These are phyloP conservation scores for Phytopythium boreale DNA, from an alignment of 352 stramenopile genomes.

Conservation along the genomic window DNA sequence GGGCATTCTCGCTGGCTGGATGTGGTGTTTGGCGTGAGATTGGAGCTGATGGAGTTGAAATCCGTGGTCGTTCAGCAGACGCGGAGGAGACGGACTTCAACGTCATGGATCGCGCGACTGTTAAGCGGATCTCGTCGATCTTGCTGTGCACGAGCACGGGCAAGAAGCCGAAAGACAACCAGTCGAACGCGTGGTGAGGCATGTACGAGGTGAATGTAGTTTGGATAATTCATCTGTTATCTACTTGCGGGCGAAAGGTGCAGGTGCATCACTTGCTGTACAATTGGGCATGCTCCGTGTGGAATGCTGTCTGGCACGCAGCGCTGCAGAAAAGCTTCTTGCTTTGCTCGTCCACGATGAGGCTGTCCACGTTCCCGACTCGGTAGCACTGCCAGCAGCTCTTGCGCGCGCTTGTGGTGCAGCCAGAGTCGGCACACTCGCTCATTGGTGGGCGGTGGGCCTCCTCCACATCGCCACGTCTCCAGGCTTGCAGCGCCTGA, in stretches of 20 bases:
- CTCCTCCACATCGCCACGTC: conserved; percentile 16
- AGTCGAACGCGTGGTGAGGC: background rate
- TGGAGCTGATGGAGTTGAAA: background rate
- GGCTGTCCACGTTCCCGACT: conserved; percentile 32
- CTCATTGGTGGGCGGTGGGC: background rate
- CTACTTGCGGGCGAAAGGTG: no score
- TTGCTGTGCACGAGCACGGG: conserved; percentile 51
- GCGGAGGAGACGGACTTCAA: conserved; percentile 55
- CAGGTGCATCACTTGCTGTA: conserved; percentile 6
- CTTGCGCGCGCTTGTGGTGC: conserved; percentile 36
- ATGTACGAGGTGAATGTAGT: no score
- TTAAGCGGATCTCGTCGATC: conserved; percentile 77
- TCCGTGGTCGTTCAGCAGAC: conserved; percentile 18
- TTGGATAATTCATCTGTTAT: no score
- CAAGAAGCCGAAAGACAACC: conserved; percentile 48
- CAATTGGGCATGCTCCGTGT: conserved; percentile 54
- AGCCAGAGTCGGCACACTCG: conserved; percentile 32
- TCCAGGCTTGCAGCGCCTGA: conserved; percentile 58
- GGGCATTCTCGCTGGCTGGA: no score
- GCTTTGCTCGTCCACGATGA: conserved; percentile 43
- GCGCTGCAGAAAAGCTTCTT: conserved; percentile 51
- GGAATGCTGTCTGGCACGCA: conserved; percentile 37
- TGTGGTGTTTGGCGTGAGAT: background rate
- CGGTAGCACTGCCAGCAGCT: conserved; percentile 86
- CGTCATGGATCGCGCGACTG: conserved; percentile 75